phyloP scores from a whole-genome alignment of 768 basidiomycete species.

The Tephrocybe rancida region DNA sequence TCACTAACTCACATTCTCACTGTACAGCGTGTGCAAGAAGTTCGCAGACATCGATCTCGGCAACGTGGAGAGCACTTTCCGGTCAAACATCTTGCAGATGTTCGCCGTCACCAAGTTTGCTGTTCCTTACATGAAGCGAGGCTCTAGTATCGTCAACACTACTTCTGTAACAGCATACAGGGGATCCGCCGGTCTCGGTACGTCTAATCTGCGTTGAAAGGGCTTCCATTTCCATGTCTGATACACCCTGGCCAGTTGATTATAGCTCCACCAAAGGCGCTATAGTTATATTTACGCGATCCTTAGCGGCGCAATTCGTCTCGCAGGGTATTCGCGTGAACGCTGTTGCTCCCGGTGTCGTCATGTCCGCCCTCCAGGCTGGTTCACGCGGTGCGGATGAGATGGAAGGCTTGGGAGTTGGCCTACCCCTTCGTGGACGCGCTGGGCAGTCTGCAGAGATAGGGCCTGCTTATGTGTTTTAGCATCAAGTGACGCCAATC shows the following conservation, averaged over 20 bases:
- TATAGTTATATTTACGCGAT: constrained; percentile 57
- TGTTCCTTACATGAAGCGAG: constrained; percentile 60
- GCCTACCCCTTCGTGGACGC: constrained; percentile 48
- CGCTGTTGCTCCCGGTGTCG: constrained; percentile 53
- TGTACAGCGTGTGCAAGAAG: constrained; percentile 39
- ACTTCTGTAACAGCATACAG: constrained; percentile 59
- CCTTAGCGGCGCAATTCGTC: constrained; percentile 52
- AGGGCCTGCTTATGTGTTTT: constrained; percentile 55
- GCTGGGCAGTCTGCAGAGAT: constrained; percentile 29
- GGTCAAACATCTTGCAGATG: constrained; percentile 7
- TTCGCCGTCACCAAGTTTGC: constrained; percentile 42
- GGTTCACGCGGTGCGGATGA: constrained; percentile 46
- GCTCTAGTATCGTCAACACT: constrained; percentile 62
- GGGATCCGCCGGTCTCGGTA: constrained; percentile 31
- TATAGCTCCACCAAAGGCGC: constrained; percentile 65
- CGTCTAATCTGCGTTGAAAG: not conserved
- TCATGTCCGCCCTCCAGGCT: constrained; percentile 61
- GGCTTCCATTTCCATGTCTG: constrained; percentile 20
- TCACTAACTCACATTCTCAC: no score
- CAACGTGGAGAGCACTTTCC: constrained; percentile 33
- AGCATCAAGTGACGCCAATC: constrained; percentile 43
- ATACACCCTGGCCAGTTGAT: constrained; percentile 30
- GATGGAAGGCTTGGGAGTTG: constrained; percentile 44
- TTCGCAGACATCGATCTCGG: constrained; percentile 52
- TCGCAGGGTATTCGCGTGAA: constrained; percentile 41